Percentiles rank a stretch among this genome's conserved stretches.
These are phyloP conservation scores for Pseudozyma hubeiensis DNA, from an alignment of 1,284 basidiomycete genomes.

Conservation along the genomic window DNA sequence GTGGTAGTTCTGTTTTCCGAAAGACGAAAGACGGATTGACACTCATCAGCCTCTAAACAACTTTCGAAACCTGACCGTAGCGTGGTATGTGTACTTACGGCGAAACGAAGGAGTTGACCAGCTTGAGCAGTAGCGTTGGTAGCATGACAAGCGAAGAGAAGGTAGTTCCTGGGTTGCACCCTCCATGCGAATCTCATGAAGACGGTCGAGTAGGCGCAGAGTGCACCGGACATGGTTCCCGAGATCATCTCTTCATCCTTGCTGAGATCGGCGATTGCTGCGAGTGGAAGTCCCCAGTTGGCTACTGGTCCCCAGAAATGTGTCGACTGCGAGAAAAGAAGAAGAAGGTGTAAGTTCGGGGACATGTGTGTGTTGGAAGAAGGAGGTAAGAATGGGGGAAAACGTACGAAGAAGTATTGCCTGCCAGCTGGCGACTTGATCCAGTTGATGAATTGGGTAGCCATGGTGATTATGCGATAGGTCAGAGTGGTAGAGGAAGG, in stretches of 20 bases:
- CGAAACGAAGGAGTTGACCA: conserved; percentile 55
- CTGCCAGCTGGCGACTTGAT: conserved; percentile 65
- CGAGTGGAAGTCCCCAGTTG: conserved; percentile 68
- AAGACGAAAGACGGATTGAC: neutral
- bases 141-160: conserved; percentile 66
- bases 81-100: conserved; percentile 43
- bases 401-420: conserved; percentile 67
- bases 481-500: neutral
- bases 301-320: conserved; percentile 69
- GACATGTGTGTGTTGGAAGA: neutral
- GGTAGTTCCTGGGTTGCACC: conserved; percentile 66
- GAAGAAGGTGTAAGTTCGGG: too few relatives aligned
- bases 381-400: neutral
- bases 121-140: conserved; percentile 65
- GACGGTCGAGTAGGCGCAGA: conserved; percentile 63
- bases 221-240: conserved; percentile 63
- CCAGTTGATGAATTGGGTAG: conserved; percentile 62
- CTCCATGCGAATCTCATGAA: conserved; percentile 68
- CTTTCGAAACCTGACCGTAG: neutral
- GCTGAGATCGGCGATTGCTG: conserved; percentile 64
- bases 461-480: conserved; percentile 35
- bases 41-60: neutral
- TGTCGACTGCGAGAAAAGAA: conserved; percentile 49
- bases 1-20: conserved; percentile 51
- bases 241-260: conserved; percentile 67